Base-by-base conservation (phyloP, 148 eudicot species). In the Silene latifolia region DNA sequence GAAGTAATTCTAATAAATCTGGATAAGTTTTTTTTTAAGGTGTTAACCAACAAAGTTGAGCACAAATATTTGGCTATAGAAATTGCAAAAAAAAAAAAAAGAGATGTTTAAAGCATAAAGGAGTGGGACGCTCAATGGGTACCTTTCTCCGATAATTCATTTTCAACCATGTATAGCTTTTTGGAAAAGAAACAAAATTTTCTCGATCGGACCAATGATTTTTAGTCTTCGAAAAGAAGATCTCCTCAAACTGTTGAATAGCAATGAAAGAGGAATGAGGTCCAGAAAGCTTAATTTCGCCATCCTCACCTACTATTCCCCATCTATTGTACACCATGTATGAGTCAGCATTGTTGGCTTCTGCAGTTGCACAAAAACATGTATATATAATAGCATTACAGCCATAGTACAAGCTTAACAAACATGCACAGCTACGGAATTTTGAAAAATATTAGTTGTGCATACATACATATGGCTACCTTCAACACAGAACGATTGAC, bases 131-230 rank as follows among this genome's bases (percentile, higher is more conserved):
- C 12, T 46, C 12, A 53, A 53, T 32, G 6, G 44, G 51, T 70
- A 70, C 73, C 73, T 70, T 70, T 70, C 44, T 70, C 44, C 14
- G 44, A 20, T 70, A 70, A 53, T 70, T 54, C 73, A 70, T 70
- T 53, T 70, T 62, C 73, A 70, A 25, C 61, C 62, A 70, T 21
- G 60, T 70, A 35, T 70, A 70, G 73, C 29, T 24, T 53, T 53
- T 70, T 25, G 73, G 73, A 70, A 53, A 70, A 70, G 73, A 70
- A 24, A 70, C 61, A 70, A 70, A 70, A 0, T 15, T 24, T 5
- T 53, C 17, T 70, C 73, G 20, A 15, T 27, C 61, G 46, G 73
- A 51, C 73, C 73, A 70, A 54, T 27, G 60, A 53, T 70, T 70
- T 70, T 70, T 70, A 1, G 73, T 70, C 62, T 70, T 70, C 61